Percentiles rank a stretch among this genome's conserved stretches.
These are phyloP conservation scores for Fraxinus sp. DNA, from an alignment of 305 asterid genomes.

Conservation along the genomic window DNA sequence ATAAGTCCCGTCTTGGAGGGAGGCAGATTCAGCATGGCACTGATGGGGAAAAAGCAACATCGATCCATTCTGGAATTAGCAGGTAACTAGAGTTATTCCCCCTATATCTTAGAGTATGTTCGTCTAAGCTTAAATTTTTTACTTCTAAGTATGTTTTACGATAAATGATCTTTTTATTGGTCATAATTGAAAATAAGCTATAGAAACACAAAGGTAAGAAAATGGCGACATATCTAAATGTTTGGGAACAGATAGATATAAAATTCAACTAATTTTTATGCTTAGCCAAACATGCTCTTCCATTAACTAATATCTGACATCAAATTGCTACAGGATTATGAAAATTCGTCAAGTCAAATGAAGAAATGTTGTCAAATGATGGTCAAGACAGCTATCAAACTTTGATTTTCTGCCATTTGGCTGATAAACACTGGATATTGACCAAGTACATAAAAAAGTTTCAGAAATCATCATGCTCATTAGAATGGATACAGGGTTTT, in stretches of 20 bases:
- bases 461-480: slow-evolving; percentile 19
- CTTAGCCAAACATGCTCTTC: neutral
- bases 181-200: neutral
- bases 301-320: neutral
- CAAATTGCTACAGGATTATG: slow-evolving; percentile 45
- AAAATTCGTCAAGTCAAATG: slow-evolving; percentile 30
- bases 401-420: slow-evolving; percentile 25
- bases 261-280: neutral
- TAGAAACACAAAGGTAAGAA: neutral
- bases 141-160: neutral
- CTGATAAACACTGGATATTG: slow-evolving; percentile 22
- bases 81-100: slow-evolving; percentile 37
- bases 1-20: slow-evolving; percentile 33
- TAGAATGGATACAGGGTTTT: slow-evolving; percentile 17
- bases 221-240: neutral
- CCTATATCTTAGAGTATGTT: slow-evolving; percentile 7
- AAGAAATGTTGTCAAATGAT: slow-evolving; percentile 3
- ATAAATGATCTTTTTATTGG: neutral
- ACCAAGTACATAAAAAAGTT: slow-evolving; percentile 26
- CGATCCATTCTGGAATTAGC: slow-evolving; percentile 28
- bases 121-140: slow-evolving; percentile 7
- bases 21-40: slow-evolving; percentile 30
- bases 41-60: slow-evolving; percentile 28
- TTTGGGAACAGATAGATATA: neutral
- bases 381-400: slow-evolving; percentile 3